Percentiles rank a stretch among this genome's conserved stretches.
Evolutionary conservation across 176 grass and related monocot genomes (phyloP).

Genomic region (Ananas comosus): DNA sequence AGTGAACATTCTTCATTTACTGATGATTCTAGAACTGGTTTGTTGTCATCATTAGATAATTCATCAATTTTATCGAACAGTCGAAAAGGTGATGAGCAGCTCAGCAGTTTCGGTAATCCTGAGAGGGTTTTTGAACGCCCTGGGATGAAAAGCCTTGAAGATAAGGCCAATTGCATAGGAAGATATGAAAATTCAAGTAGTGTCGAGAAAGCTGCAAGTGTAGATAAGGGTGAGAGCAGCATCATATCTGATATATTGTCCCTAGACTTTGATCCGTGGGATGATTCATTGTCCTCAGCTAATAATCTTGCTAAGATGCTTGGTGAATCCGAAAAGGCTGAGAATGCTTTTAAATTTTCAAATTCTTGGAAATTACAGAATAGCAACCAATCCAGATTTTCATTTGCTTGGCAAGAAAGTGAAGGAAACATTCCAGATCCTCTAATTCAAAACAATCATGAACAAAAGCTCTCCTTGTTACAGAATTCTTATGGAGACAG

Average conservation of each 20-base stretch:
- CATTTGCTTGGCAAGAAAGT: slow-evolving; percentile 90
- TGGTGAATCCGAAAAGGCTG: slow-evolving; percentile 42
- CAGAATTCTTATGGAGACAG: slow-evolving; percentile 35
- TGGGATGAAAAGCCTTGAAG: slow-evolving; percentile 23
- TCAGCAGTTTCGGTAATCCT: slow-evolving; percentile 26
- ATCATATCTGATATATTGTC: slow-evolving; percentile 85
- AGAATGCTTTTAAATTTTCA: slow-evolving; percentile 22
- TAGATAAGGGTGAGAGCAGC: slow-evolving; percentile 73
- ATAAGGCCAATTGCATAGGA: slow-evolving; percentile 22
- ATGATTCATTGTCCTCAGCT: slow-evolving; percentile 46
- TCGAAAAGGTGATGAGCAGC: slow-evolving; percentile 16
- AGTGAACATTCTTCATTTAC: slow-evolving; percentile 9
- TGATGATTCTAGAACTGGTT: slow-evolving; percentile 7
- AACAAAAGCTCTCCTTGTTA: slow-evolving; percentile 37
- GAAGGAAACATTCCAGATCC: slow-evolving; percentile 38
- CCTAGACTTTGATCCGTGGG: slow-evolving; percentile 93
- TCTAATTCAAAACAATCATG: slow-evolving; percentile 32
- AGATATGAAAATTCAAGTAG: slow-evolving; percentile 26
- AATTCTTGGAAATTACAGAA: slow-evolving; percentile 47
- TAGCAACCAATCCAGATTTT: slow-evolving; percentile 76
- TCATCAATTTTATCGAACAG: slow-evolving; percentile 27
- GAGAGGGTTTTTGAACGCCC: slow-evolving; percentile 30
- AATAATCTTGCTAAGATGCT: slow-evolving; percentile 64
- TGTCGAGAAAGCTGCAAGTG: slow-evolving; percentile 44
- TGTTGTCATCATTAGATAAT: slow-evolving; percentile 23